Evolutionary conservation across 179 eudicot species (phyloP), one percentile per base, ranked within the genome.

Genomic region (Carnegiea gigantea): DNA sequence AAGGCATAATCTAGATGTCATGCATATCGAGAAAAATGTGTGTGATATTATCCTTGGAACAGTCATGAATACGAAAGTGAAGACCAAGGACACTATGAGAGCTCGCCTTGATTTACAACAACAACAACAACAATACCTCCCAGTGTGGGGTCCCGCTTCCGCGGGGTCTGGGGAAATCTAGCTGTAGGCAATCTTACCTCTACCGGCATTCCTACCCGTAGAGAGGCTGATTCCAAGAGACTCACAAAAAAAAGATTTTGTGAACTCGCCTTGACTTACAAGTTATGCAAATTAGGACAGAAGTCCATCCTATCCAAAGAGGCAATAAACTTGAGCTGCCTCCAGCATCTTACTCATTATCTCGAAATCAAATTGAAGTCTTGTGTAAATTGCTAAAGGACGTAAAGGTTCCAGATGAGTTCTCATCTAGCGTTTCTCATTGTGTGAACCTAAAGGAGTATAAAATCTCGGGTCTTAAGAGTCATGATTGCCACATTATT

Each of bases 401-500:
- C 1, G 1, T 48, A 6, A 33, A 33, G 36, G 36, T 33, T 3
- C 36, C 36, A 33, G 36, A 33, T 33, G 36, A 2, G 36, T 33
- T 64, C 9, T 30, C 36, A 2, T 81, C 83, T 7, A 81, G 75
- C 20, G 51, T 81, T 2, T 81, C 83, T 49, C 36, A 67, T 10
- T 81, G 75, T 23, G 79, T 81, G 7, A 68, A 76, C 44, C 26
- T 64, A 10, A 81, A 76, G 33, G 75, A 54, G 14, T 15, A 33
- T 13, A 65, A 7, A 10, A 30, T 76, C 0, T 81, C 54, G 5
- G 73, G 54, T 28, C 43, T 81, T 11, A 81, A 75, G 28, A 81
- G 26, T 12, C 79, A 81, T 67, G 83, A 75, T 1, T 70, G 49
- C 15, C 79, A 81, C 51, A 65, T 75, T 2, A n/a, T 81, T 54